phyloP scores from a whole-genome alignment of 1,284 basidiomycete species.

The Pseudozyma sp. region DNA sequence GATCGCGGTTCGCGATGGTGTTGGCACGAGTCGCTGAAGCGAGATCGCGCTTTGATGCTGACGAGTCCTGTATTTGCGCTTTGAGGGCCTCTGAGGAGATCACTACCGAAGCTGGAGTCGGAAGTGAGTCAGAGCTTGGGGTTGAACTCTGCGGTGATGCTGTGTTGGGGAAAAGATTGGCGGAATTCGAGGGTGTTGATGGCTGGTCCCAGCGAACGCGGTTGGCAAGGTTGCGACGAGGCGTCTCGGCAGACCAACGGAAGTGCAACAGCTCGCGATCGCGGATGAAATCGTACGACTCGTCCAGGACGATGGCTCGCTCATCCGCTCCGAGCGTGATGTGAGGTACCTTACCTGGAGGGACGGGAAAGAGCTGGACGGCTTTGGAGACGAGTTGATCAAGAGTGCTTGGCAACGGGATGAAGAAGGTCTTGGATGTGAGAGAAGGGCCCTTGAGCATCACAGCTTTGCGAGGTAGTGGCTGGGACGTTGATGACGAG shows the following conservation, averaged over 20 bases:
- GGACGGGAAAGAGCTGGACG: conserved; percentile 57
- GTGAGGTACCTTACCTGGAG: conserved; percentile 59
- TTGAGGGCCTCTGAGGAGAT: conserved; percentile 22
- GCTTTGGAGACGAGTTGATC: conserved; percentile 60
- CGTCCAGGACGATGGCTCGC: conserved; percentile 60
- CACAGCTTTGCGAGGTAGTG: conserved; percentile 44
- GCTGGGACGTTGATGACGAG: conserved; percentile 9
- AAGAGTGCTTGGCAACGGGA: conserved; percentile 54
- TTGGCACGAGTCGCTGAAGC: conserved; percentile 36
- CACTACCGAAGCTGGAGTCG: conserved; percentile 3
- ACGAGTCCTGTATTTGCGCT: conserved; percentile 20
- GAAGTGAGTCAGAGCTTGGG: neutral
- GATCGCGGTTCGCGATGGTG: conserved; percentile 42
- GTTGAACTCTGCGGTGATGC: conserved; percentile 18
- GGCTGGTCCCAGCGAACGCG: conserved; percentile 56
- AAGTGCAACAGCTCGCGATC: conserved; percentile 63
- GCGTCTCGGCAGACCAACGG: conserved; percentile 60
- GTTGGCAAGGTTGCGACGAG: conserved; percentile 44
- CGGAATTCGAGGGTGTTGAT: conserved; percentile 5
- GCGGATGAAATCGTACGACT: conserved; percentile 60
- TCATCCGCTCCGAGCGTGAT: conserved; percentile 57
- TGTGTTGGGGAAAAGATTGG: conserved; percentile 12
- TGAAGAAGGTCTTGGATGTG: conserved; percentile 62
- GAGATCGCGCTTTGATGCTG: conserved; percentile 22
- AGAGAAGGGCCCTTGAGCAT: conserved; percentile 62